Evolutionary conservation across 2,329 filamentous ascomycete species (phyloP).

Genomic region (Claviceps pusilla): DNA sequence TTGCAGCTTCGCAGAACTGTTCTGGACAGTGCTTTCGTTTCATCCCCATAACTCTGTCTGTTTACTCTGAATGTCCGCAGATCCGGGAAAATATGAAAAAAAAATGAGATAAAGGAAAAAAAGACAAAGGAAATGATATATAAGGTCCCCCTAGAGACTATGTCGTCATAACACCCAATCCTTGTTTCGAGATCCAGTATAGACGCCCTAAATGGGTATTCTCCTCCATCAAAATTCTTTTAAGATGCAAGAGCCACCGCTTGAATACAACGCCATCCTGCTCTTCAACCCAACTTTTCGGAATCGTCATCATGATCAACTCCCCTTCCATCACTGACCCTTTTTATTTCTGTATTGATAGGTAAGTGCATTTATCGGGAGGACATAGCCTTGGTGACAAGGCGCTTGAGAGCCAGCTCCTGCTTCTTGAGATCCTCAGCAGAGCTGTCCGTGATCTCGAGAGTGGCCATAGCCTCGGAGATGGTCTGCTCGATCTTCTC

Average conservation of each 20-base stretch:
- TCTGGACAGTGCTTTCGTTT: constrained; percentile 16
- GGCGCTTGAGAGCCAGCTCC: constrained; percentile 92
- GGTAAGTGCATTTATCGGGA: constrained; percentile 50
- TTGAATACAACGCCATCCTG: constrained; percentile 4
- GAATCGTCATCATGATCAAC: constrained; percentile 1
- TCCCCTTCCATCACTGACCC: background rate
- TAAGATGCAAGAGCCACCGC: constrained; percentile 4
- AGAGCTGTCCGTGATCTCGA: constrained; percentile 83
- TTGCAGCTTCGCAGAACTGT: constrained; percentile 17
- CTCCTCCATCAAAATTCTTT: constrained; percentile 1
- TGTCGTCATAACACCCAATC: background rate
- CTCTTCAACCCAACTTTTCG: constrained; percentile 2
- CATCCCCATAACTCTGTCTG: constrained; percentile 8
- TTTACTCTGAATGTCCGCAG: constrained; percentile 17
- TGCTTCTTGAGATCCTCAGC: constrained; percentile 99
- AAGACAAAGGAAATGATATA: constrained; percentile 6
- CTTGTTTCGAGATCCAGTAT: constrained; percentile 2
- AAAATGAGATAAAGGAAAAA: constrained; percentile 9
- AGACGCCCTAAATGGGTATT: constrained; percentile 2
- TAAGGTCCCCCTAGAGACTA: constrained; percentile 1
- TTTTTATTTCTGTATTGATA: background rate
- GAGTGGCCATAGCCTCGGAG: constrained; percentile 91
- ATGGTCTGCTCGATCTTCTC: constrained; percentile 98
- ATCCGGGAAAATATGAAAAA: constrained; percentile 10
- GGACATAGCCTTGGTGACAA: constrained; percentile 96